phyloP scores from a whole-genome alignment of 2,329 filamentous ascomycete species.

The Microdochium nivale region DNA sequence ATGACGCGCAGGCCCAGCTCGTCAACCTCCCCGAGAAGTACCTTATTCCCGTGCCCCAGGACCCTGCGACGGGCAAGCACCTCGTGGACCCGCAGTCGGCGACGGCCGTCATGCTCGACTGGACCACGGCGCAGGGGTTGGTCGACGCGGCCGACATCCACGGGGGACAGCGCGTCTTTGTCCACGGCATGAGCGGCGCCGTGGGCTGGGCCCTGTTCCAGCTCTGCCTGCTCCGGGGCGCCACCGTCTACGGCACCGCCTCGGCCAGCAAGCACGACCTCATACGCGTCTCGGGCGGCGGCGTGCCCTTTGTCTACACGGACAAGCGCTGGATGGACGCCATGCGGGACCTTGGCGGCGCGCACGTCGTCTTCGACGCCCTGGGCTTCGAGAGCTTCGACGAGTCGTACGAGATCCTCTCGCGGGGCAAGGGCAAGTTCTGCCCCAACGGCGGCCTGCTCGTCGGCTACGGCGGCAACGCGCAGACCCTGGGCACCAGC shows the following conservation, averaged over 20 bases:
- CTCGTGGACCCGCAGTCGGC: slow-evolving; percentile 29
- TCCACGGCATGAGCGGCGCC: slow-evolving; percentile 41
- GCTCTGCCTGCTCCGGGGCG: slow-evolving; percentile 32
- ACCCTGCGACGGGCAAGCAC: slow-evolving; percentile 8
- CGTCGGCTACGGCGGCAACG: slow-evolving; percentile 17
- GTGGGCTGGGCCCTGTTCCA: slow-evolving; percentile 34
- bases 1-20: slow-evolving; percentile 33
- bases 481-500: slow-evolving; percentile 30
- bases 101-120: slow-evolving; percentile 32
- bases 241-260: slow-evolving; percentile 39
- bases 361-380: slow-evolving; percentile 37
- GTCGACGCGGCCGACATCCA: slow-evolving; percentile 28
- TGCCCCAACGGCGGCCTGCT: neutral
- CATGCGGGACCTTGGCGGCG: slow-evolving; percentile 36
- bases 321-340: slow-evolving; percentile 38
- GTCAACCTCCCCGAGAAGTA: slow-evolving; percentile 38
- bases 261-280: slow-evolving; percentile 33
- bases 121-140: slow-evolving; percentile 32
- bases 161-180: slow-evolving; percentile 35
- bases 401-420: slow-evolving; percentile 36
- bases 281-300: slow-evolving; percentile 28
- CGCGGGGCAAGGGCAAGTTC: neutral
- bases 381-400: slow-evolving; percentile 42
- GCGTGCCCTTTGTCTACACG: slow-evolving; percentile 34
- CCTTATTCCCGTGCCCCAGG: slow-evolving; percentile 30